Percentiles rank a stretch among this genome's conserved stretches.
phyloP scores from a whole-genome alignment of 345 rosid genomes.

The Lepidium africanum region DNA sequence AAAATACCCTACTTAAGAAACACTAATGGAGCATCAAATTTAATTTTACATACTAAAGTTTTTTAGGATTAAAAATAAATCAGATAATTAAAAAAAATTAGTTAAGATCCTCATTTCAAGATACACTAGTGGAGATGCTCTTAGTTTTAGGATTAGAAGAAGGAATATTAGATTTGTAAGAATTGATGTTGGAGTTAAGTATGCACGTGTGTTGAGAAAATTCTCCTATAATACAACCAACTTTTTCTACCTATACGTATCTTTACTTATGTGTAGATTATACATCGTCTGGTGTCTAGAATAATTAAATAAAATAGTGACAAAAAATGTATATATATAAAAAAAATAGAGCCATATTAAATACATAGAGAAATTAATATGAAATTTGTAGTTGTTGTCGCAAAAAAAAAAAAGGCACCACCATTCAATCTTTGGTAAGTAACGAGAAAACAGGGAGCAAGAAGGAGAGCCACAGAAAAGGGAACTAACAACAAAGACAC shows the following conservation, averaged over 20 bases:
- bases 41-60: no score
- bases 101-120: no score
- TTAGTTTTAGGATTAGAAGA: neutral
- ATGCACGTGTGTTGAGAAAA: constrained; percentile 12
- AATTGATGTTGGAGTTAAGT: constrained; percentile 10
- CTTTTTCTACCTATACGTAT: neutral
- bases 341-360: neutral
- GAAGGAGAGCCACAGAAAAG: constrained; percentile 22
- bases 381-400: neutral
- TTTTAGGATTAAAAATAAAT: no score
- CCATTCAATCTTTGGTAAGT: constrained; percentile 29
- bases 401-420: neutral
- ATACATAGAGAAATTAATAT: neutral
- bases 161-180: neutral
- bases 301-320: no score
- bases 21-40: no score
- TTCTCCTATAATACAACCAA: neutral
- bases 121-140: no score
- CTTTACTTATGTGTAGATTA: neutral
- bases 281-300: neutral
- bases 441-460: constrained; percentile 14
- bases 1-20: no score
- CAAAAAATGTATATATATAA: neutral
- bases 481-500: constrained; percentile 25
- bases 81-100: no score